These are phyloP conservation scores for Globisporangium perplexum DNA, from an alignment of 352 stramenopile species.

Conservation along the genomic window DNA sequence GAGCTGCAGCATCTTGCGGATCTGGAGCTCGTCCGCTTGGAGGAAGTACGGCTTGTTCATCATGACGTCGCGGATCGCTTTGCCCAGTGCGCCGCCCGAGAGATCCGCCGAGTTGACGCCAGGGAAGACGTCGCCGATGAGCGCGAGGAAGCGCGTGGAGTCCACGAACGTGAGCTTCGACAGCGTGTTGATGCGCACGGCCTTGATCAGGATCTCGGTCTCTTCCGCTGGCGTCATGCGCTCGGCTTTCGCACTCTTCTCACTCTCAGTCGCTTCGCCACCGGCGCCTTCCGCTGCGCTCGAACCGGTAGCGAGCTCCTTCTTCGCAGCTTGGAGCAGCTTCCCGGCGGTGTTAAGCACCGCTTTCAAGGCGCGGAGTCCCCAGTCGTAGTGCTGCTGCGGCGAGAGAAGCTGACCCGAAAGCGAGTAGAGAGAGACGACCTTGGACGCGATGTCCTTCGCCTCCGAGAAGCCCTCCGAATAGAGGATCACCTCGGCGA, in stretches of 20 bases:
- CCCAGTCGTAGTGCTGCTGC: conserved; percentile 95
- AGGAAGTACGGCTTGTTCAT: conserved; percentile 83
- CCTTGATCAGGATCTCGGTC: conserved; percentile 93
- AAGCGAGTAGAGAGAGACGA: conserved; percentile 90
- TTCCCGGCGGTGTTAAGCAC: conserved; percentile 93
- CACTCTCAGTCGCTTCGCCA: conserved; percentile 12
- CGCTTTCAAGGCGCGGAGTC: conserved; percentile 90
- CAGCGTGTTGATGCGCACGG: conserved; percentile 93
- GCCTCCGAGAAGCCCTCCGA: conserved; percentile 89
- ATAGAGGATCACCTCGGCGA: conserved; percentile 91
- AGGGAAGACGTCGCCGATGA: conserved; percentile 94
- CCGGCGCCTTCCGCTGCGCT: neutral
- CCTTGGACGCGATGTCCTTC: conserved; percentile 88
- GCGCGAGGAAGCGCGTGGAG: conserved; percentile 81
- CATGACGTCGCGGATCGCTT: conserved; percentile 90
- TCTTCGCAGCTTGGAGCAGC: conserved; percentile 82
- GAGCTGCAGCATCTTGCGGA: conserved; percentile 94
- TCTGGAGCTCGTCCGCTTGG: conserved; percentile 86
- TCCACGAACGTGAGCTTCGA: conserved; percentile 95
- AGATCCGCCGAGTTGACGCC: conserved; percentile 82
- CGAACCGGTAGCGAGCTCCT: conserved; percentile 29
- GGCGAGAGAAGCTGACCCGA: conserved; percentile 78
- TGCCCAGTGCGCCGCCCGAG: conserved; percentile 65
- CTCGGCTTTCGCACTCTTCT: conserved; percentile 3
- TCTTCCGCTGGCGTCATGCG: conserved; percentile 70